These are phyloP conservation scores for Hyaloscypha hepaticicola DNA, from an alignment of 495 filamentous ascomycete genomes.

Conservation along the genomic window DNA sequence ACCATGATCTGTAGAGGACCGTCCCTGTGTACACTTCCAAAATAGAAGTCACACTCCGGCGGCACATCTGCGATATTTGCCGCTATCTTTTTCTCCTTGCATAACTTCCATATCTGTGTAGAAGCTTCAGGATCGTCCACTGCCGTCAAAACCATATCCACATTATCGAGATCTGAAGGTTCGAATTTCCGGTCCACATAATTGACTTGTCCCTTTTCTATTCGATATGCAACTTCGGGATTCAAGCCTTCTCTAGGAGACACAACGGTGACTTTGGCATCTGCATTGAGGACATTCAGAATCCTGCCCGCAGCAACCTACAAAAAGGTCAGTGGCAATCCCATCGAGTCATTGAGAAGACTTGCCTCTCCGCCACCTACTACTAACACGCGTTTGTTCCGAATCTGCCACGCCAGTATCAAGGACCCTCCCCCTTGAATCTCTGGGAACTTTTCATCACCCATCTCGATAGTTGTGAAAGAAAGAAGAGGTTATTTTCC, in stretches of 20 bases:
- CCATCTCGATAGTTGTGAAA: slow-evolving; percentile 19
- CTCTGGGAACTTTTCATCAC: slow-evolving; percentile 59
- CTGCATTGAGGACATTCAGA: slow-evolving; percentile 87
- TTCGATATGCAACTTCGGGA: slow-evolving; percentile 79
- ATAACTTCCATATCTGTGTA: slow-evolving; percentile 84
- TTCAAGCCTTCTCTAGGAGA: slow-evolving; percentile 78
- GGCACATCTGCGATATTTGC: slow-evolving; percentile 98
- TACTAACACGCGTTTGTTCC: slow-evolving; percentile 77
- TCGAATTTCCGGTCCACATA: slow-evolving; percentile 82
- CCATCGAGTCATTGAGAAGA: slow-evolving; percentile 6
- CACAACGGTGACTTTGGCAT: slow-evolving; percentile 84
- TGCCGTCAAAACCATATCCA: slow-evolving; percentile 86
- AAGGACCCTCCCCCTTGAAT: slow-evolving; percentile 88
- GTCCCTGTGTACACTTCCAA: slow-evolving; percentile 91
- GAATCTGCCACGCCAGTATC: slow-evolving; percentile 92
- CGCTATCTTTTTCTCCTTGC: slow-evolving; percentile 77
- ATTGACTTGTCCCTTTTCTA: slow-evolving; percentile 67
- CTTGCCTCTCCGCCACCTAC: slow-evolving; percentile 89
- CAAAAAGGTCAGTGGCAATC: slow-evolving; percentile 24
- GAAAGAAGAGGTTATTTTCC: background rate
- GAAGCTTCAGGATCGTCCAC: slow-evolving; percentile 90
- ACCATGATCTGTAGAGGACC: slow-evolving; percentile 98
- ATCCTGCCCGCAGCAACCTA: slow-evolving; percentile 96
- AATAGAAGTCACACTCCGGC: slow-evolving; percentile 97
- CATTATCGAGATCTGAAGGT: slow-evolving; percentile 72